Evolutionary conservation across 495 filamentous ascomycete species (phyloP).

Genomic region (Parathielavia appendiculata): DNA sequence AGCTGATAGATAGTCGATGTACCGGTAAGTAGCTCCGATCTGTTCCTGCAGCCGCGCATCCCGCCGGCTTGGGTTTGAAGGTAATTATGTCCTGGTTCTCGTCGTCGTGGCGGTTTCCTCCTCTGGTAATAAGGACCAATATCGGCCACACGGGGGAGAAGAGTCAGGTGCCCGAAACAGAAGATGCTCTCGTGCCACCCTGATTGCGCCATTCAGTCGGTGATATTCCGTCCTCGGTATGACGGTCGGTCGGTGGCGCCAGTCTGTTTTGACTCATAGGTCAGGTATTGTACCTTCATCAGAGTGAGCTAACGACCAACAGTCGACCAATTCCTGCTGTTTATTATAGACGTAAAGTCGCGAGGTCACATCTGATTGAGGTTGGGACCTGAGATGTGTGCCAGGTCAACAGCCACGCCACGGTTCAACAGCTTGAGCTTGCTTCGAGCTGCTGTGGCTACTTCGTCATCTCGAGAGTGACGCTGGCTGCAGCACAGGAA

Average conservation of each 20-base stretch:
- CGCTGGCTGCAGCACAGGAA: not conserved
- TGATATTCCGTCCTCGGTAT: not conserved
- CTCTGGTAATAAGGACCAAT: not conserved
- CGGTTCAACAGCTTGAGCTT: not conserved
- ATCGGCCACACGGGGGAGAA: not conserved
- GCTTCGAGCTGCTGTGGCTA: not conserved
- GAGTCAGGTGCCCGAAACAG: not conserved
- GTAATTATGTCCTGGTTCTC: conserved; percentile 2
- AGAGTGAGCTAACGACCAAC: not conserved
- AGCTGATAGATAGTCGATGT: conserved; percentile 2
- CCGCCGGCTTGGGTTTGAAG: not conserved
- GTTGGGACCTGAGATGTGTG: no score
- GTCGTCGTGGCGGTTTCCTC: not conserved
- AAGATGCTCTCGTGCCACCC: conserved; percentile 1
- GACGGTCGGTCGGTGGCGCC: not conserved
- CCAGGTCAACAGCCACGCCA: no score
- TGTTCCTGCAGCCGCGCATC: conserved; percentile 16
- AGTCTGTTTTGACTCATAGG: not conserved
- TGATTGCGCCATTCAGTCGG: not conserved
- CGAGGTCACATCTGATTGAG: no score
- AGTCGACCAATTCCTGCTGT: not conserved
- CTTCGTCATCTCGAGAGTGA: not conserved
- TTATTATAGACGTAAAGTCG: no score
- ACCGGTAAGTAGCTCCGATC: conserved; percentile 2
- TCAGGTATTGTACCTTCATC: no score